These are phyloP conservation scores for Buddleja alternifolia DNA, from an alignment of 257 asterid genomes.

Conservation along the genomic window DNA sequence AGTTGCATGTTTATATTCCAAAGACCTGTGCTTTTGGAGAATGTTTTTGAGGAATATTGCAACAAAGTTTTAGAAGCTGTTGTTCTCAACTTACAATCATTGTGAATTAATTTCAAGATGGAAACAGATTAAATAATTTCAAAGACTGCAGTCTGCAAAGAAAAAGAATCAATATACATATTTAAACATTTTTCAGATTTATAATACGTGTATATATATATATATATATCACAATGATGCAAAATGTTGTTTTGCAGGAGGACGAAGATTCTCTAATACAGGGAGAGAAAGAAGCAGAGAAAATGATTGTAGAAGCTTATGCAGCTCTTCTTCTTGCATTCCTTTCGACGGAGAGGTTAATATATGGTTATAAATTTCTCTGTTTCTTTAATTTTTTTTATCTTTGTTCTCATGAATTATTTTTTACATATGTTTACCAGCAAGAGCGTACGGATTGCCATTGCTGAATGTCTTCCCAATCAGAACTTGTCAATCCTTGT, in stretches of 20 bases:
- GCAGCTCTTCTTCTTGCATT: constrained; percentile 97
- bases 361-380: no score
- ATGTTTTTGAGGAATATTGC: not conserved
- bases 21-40: not conserved
- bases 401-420: not conserved
- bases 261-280: constrained; percentile 81
- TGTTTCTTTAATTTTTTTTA: constrained; percentile 17
- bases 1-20: not conserved
- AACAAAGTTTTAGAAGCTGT: not conserved
- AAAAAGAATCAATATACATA: not conserved
- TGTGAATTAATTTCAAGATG: not conserved
- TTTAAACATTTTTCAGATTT: not conserved
- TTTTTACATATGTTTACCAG: constrained; percentile 48
- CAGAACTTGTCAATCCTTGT: constrained; percentile 67
- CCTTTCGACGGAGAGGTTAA: constrained; percentile 92
- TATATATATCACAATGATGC: not conserved
- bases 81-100: not conserved
- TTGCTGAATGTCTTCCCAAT: constrained; percentile 72
- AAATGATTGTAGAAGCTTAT: constrained; percentile 96
- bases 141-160: not conserved
- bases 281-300: constrained; percentile 96
- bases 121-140: not conserved
- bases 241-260: constrained; percentile 54
- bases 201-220: not conserved
- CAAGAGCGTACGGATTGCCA: constrained; percentile 57